These are phyloP conservation scores for Prunus mongolica DNA, from an alignment of 306 rosid genomes.

Conservation along the genomic window DNA sequence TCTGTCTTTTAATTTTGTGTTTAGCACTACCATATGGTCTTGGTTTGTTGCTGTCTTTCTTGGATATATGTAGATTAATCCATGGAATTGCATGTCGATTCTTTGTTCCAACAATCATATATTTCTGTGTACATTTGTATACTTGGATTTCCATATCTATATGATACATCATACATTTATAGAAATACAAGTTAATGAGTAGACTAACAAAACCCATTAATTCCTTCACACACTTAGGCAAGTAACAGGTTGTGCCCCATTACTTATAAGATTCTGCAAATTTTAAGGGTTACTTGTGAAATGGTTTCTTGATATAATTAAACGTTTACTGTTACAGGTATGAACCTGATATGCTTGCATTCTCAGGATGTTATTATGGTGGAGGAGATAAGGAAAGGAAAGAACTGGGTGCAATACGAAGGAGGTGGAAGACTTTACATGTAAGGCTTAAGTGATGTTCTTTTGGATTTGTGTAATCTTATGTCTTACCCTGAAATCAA, in stretches of 20 bases:
- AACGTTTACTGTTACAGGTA: slow-evolving; percentile 48
- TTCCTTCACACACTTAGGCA: background rate
- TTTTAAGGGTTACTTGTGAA: slow-evolving; percentile 7
- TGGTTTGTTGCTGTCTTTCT: slow-evolving; percentile 4
- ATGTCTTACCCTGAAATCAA: background rate
- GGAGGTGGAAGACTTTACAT: slow-evolving; percentile 97
- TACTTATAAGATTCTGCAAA: background rate
- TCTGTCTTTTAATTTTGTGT: slow-evolving; percentile 18
- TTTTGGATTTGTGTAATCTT: background rate
- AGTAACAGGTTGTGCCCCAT: background rate
- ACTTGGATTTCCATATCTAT: background rate
- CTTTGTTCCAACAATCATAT: slow-evolving; percentile 1
- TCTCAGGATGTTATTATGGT: slow-evolving; percentile 97
- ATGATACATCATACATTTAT: background rate
- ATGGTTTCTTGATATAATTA: slow-evolving; percentile 18
- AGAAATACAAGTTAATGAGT: background rate
- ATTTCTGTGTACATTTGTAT: background rate
- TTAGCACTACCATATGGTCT: slow-evolving; percentile 3
- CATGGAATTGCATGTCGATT: background rate
- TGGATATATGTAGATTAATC: background rate
- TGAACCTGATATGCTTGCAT: slow-evolving; percentile 99
- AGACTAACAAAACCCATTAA: background rate
- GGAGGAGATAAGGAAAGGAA: slow-evolving; percentile 94
- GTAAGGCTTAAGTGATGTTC: slow-evolving; percentile 44
- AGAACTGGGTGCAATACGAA: slow-evolving; percentile 77